A percentile compares a stretch with the other conserved stretches of the same genome.
These are phyloP conservation scores for Lachnellula occidentalis DNA, from an alignment of 2,329 filamentous ascomycete species.

Conservation along the genomic window DNA sequence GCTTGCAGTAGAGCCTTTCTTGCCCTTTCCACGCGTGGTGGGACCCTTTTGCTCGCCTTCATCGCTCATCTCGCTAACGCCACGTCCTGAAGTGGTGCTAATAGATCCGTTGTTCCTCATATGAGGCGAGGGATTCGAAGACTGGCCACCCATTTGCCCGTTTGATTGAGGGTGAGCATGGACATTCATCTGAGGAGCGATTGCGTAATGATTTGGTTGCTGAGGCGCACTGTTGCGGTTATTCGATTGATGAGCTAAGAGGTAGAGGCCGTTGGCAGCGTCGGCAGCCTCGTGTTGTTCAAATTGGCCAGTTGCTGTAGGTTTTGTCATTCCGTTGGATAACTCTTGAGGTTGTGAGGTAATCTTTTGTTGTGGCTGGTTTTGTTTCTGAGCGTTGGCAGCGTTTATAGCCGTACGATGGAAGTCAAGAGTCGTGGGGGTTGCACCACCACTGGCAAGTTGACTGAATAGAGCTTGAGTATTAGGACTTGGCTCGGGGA, in stretches of 20 bases:
- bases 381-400: conserved; percentile 57
- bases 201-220: conserved; percentile 30
- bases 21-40: conserved; percentile 60
- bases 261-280: conserved; percentile 88
- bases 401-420: conserved; percentile 87
- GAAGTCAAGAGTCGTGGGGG: conserved; percentile 87
- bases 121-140: conserved; percentile 40
- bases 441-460: conserved; percentile 74
- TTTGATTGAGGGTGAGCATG: conserved; percentile 26
- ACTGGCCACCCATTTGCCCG: conserved; percentile 19
- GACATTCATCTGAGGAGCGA: conserved; percentile 27
- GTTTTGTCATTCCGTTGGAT: conserved; percentile 33
- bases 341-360: conserved; percentile 51
- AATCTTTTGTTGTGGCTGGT: conserved; percentile 30
- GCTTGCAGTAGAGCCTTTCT: conserved; percentile 49
- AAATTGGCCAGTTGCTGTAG: conserved; percentile 58
- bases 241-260: conserved; percentile 69
- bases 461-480: conserved; percentile 77
- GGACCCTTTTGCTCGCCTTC: conserved; percentile 65
- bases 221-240: conserved; percentile 46
- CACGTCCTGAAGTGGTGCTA: conserved; percentile 41
- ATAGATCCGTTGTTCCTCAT: conserved; percentile 42
- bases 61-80: conserved; percentile 64
- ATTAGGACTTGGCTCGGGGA: conserved; percentile 84
- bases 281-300: conserved; percentile 87